Base-by-base conservation (phyloP, 163 green algal genomes). In the Trebouxiophyceae sp. region DNA sequence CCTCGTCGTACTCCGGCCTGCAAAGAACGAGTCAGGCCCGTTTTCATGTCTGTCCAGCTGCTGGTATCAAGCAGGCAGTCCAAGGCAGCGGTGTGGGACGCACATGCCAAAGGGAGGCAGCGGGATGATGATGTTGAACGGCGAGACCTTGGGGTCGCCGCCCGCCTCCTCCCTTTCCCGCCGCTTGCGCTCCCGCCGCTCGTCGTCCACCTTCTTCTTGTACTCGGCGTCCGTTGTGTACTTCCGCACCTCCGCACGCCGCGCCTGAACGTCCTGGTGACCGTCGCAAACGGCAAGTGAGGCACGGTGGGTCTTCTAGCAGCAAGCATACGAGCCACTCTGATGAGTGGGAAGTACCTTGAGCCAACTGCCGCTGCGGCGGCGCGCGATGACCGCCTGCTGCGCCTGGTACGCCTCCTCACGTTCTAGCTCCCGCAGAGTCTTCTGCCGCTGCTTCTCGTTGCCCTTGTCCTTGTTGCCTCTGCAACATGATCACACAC, bases 1-100 rank as follows among this genome's bases (percentile, higher is more conserved):
- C 86, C 32, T 78, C 76, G 58, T 93, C 86, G 60, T 84, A 91
- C 72, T 92, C 83, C 31, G 80, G 28, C 16, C 26, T 30, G 24
- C 39, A 26, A 20, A 47, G 33, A 19, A 28, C 34, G 55, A n/a
- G n/a, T n/a, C n/a, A n/a, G n/a, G n/a, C n/a, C n/a, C n/a, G n/a
- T n/a, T n/a, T n/a, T n/a, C n/a, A n/a, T n/a, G n/a, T n/a, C n/a
- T n/a, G n/a, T n/a, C n/a, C n/a, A n/a, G n/a, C n/a, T n/a, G n/a
- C n/a, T n/a, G n/a, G n/a, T n/a, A n/a, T n/a, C 32, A 32, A 28
- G 44, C 16, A 3, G 5, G 33, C 2, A 23, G 20, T 27, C 19
- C 33, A 33, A n/a, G 33, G 28, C 33, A 55, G n/a, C 34, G 24
- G 2, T 65, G 5, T 45, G 23, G 56, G 30, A 19, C 29, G 6